A percentile compares a stretch with the other conserved stretches of the same genome.
These are phyloP conservation scores for Curvularia sp. DNA, from an alignment of 2,329 filamentous ascomycete species.

Conservation along the genomic window DNA sequence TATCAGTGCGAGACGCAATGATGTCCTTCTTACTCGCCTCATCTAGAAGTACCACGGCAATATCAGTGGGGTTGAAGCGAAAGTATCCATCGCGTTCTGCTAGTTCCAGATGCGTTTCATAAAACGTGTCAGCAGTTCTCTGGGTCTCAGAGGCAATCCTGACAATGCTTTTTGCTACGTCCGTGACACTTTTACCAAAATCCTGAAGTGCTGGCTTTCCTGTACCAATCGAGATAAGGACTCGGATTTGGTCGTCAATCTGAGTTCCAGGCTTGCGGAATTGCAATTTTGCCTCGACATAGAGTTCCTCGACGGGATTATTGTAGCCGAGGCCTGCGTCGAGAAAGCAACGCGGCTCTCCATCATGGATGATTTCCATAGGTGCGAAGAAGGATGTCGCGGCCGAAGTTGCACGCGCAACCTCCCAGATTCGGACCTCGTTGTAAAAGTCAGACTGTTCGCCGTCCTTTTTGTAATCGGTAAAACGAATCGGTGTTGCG, in stretches of 20 bases:
- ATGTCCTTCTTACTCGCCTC: conserved; percentile 13
- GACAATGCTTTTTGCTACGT: conserved; percentile 12
- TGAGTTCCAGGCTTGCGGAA: not conserved
- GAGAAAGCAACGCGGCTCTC: conserved; percentile 44
- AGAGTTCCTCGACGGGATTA: conserved; percentile 54
- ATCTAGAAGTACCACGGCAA: conserved; percentile 10
- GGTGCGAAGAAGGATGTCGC: conserved; percentile 38
- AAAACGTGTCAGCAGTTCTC: conserved; percentile 14
- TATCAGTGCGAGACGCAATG: conserved; percentile 5
- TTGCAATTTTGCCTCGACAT: conserved; percentile 37
- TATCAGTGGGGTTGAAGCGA: conserved; percentile 13
- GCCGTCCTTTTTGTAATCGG: conserved; percentile 11
- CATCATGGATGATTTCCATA: conserved; percentile 41
- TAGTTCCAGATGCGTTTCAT: not conserved
- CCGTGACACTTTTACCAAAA: conserved; percentile 11
- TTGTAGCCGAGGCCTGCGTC: conserved; percentile 52
- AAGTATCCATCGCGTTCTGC: conserved; percentile 10
- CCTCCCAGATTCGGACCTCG: conserved; percentile 42
- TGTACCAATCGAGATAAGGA: conserved; percentile 16
- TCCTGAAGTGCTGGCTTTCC: conserved; percentile 9
- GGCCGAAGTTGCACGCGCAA: conserved; percentile 27
- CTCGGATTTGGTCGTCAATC: conserved; percentile 12
- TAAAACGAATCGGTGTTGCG: conserved; percentile 10
- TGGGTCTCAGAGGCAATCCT: conserved; percentile 19
- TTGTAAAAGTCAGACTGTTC: conserved; percentile 19